A percentile compares a stretch with the other conserved stretches of the same genome.
Evolutionary conservation across 805 yeast species (phyloP).

Genomic region (Metschnikowia borealis): DNA sequence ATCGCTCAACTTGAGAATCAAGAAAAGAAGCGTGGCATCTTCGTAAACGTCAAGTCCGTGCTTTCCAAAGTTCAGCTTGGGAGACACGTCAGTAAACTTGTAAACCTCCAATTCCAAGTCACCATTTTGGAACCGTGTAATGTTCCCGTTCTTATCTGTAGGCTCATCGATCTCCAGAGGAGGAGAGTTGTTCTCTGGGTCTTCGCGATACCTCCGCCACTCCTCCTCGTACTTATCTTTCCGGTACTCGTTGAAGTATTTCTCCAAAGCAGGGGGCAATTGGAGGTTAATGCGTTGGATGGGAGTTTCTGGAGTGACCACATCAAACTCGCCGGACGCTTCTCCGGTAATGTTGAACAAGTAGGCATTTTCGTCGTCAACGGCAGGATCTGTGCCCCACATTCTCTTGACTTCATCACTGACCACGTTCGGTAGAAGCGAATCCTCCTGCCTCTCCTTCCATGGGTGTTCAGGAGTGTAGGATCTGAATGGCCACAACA

Average conservation of each 20-base stretch:
- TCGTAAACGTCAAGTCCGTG: constrained; percentile 16
- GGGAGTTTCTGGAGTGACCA: constrained; percentile 13
- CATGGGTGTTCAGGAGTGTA: constrained; percentile 40
- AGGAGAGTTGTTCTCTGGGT: constrained; percentile 22
- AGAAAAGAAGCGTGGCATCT: constrained; percentile 33
- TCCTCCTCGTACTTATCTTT: constrained; percentile 25
- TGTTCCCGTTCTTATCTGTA: constrained; percentile 24
- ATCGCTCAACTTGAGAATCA: constrained; percentile 36
- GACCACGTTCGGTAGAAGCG: constrained; percentile 58
- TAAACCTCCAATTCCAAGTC: constrained; percentile 22
- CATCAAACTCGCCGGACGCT: constrained; percentile 39
- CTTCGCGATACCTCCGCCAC: constrained; percentile 24
- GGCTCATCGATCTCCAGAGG: constrained; percentile 14
- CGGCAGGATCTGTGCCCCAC: constrained; percentile 42
- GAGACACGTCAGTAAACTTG: constrained; percentile 22
- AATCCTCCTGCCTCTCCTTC: constrained; percentile 46
- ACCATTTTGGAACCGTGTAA: constrained; percentile 25
- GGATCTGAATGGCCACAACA: constrained; percentile 57
- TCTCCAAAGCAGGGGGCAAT: constrained; percentile 30
- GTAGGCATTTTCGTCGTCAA: constrained; percentile 20
- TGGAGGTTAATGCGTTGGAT: constrained; percentile 3
- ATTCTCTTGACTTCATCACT: constrained; percentile 44
- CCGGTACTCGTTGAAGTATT: constrained; percentile 25
- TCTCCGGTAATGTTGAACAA: constrained; percentile 48
- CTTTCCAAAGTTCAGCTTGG: constrained; percentile 17